Percentiles rank a stretch among this genome's conserved stretches.
phyloP scores from a whole-genome alignment of 148 eudicot genomes.

The Persicaria tinctoria region DNA sequence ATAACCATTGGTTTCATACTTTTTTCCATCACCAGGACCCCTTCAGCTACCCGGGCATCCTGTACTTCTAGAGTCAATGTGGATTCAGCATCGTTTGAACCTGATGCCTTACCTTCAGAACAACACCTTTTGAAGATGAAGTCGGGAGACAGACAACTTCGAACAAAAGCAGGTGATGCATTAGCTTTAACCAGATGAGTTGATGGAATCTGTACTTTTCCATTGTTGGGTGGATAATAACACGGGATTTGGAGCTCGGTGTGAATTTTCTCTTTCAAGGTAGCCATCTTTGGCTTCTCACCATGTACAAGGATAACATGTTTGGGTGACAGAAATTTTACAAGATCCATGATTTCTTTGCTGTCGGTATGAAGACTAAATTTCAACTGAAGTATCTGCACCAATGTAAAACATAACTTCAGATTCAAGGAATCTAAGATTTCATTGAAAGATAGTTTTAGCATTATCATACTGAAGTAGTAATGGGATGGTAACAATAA shows the following conservation, averaged over 20 bases:
- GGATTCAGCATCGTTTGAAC: slow-evolving; percentile 4
- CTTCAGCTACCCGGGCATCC: slow-evolving; percentile 64
- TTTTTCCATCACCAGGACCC: slow-evolving; percentile 39
- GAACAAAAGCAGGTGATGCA: slow-evolving; percentile 46
- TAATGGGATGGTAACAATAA: neutral
- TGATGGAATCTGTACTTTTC: slow-evolving; percentile 48
- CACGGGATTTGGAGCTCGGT: slow-evolving; percentile 60
- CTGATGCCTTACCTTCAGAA: slow-evolving; percentile 19
- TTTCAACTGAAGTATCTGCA: slow-evolving; percentile 77
- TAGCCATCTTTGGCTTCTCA: slow-evolving; percentile 79
- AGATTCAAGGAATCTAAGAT: neutral
- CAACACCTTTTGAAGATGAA: slow-evolving; percentile 42
- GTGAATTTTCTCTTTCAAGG: slow-evolving; percentile 54
- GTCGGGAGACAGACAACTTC: slow-evolving; percentile 52
- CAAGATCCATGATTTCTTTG: slow-evolving; percentile 96
- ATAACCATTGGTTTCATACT: slow-evolving; percentile 41
- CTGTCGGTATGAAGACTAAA: slow-evolving; percentile 95
- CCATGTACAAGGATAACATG: slow-evolving; percentile 91
- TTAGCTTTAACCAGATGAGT: slow-evolving; percentile 52
- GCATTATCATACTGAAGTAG: neutral
- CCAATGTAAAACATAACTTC: neutral
- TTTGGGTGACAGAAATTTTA: slow-evolving; percentile 78
- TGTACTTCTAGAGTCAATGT: slow-evolving; percentile 31
- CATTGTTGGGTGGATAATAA: slow-evolving; percentile 70
- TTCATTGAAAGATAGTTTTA: neutral